A percentile compares a stretch with the other conserved stretches of the same genome.
Conservation (phyloP, 768 basidiomycete species). For the Rhodotorula babjevae region DNA sequence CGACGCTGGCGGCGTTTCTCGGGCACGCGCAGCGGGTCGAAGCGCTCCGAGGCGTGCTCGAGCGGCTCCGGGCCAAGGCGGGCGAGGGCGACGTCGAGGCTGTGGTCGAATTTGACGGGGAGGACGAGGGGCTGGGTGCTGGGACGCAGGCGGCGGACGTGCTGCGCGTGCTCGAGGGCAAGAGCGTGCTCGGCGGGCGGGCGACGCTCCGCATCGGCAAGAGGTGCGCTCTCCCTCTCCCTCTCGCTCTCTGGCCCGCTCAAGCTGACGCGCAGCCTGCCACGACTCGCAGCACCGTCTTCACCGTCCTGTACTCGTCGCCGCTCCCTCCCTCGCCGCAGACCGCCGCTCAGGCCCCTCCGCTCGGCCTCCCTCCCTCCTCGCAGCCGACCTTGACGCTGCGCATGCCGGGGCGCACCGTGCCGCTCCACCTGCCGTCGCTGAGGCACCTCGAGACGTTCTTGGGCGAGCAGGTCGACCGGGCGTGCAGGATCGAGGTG, state of each 20-base stretch:
- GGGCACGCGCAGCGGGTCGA: constrained; percentile 13
- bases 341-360: not conserved
- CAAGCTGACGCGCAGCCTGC: not conserved
- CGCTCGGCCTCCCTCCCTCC: not conserved
- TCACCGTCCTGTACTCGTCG: constrained; percentile 21
- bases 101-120: not conserved
- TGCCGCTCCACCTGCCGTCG: constrained; percentile 19
- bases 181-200: constrained; percentile 22
- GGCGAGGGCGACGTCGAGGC: not conserved
- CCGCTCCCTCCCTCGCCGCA: constrained; percentile 9
- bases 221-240: not conserved
- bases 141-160: not conserved
- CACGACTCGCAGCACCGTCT: constrained; percentile 4
- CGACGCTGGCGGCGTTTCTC: constrained; percentile 17
- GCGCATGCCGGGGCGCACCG: constrained; percentile 7
- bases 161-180: constrained; percentile 2
- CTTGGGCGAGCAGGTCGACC: constrained; percentile 8
- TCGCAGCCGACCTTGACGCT: constrained; percentile 11
- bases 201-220: constrained; percentile 5
- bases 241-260: not conserved
- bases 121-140: not conserved
- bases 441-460: constrained; percentile 16
- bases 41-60: not conserved
- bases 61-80: not conserved
- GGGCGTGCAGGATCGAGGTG: not conserved